Evolutionary conservation across 352 stramenopile species (phyloP).

Genomic region (Phytophthora sojae): DNA sequence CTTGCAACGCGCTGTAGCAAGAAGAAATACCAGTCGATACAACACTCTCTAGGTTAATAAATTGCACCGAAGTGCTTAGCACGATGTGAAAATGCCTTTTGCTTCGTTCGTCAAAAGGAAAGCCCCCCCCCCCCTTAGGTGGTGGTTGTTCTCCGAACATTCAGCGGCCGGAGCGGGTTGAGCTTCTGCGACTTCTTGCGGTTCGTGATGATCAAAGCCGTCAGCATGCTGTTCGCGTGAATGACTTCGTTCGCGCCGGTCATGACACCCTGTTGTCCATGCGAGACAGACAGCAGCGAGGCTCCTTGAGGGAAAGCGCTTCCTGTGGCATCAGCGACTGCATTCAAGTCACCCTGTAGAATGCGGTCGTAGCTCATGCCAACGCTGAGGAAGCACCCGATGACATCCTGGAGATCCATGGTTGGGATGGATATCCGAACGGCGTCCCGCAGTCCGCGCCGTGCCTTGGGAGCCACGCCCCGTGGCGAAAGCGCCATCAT

Average conservation of each 20-base stretch:
- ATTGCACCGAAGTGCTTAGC: constrained; percentile 27
- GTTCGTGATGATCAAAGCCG: constrained; percentile 81
- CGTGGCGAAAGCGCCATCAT: constrained; percentile 79
- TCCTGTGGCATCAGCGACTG: constrained; percentile 58
- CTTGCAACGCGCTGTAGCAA: no score
- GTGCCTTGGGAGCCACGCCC: constrained; percentile 57
- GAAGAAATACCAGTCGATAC: background rate
- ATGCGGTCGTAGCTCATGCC: constrained; percentile 77
- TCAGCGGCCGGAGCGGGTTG: constrained; percentile 57
- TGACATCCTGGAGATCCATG: constrained; percentile 63
- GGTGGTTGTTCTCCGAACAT: constrained; percentile 62
- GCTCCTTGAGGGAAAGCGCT: constrained; percentile 63
- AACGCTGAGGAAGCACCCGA: constrained; percentile 73
- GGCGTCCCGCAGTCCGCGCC: constrained; percentile 61
- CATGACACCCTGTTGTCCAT: constrained; percentile 80
- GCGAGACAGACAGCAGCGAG: constrained; percentile 66
- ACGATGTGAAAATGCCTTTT: constrained; percentile 1
- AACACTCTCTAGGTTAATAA: constrained; percentile 40
- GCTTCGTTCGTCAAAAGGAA: background rate
- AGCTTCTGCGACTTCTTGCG: constrained; percentile 75
- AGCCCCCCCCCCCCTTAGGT: constrained; percentile 36
- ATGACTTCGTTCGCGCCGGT: constrained; percentile 57
- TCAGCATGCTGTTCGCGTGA: constrained; percentile 85
- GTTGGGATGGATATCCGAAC: constrained; percentile 62
- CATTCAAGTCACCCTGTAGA: constrained; percentile 70